Base-by-base conservation (phyloP, 2,329 filamentous ascomycete species). In the Septoria linicola region DNA sequence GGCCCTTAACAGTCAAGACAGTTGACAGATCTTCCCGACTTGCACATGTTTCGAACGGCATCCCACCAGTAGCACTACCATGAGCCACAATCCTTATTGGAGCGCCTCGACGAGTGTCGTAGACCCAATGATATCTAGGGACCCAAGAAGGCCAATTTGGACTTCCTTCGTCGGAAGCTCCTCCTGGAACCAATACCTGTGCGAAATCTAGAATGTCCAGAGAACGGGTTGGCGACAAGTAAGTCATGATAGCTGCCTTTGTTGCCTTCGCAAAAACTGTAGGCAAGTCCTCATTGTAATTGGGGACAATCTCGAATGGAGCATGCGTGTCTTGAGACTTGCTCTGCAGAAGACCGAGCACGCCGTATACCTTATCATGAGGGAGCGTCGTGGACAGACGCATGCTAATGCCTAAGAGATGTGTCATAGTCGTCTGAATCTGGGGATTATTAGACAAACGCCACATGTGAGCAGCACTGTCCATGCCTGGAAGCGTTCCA, bases 281-380 rank as follows among this genome's bases (percentile, higher is more conserved):
- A 11, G 23, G 40, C 34, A 49, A 11, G 7, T 40, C 30, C 7
- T 32, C 17, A 13, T 21, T 20, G 20, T 53, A 49, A n/a, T 49
- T 41, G 10, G 45, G 40, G 20, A 16, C 36, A 2, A 53, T 40
- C 2, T 32, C 21, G 10, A 27, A 5, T 27, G 5, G 5, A 21
- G 37, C 17, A n/a, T n/a, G n/a, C n/a, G n/a, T n/a, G n/a, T n/a
- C n/a, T n/a, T n/a, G n/a, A n/a, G n/a, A n/a, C n/a, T n/a, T n/a
- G n/a, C 6, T 6, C 32, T 2, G 44, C 23, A 35, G 8, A 3
- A 55, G 48, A 8, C 52, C 52, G 8, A 55, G 25, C n/a, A 51
- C 19, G n/a, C 52, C 48, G 27, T 55, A 55, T 11, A 55, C 32
- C 36, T 55, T 55, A n/a, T 51, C 52, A 1, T 25, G 20, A 2